Evolutionary conservation across 495 filamentous ascomycete species (phyloP).

Genomic region (Neurospora cerealis): DNA sequence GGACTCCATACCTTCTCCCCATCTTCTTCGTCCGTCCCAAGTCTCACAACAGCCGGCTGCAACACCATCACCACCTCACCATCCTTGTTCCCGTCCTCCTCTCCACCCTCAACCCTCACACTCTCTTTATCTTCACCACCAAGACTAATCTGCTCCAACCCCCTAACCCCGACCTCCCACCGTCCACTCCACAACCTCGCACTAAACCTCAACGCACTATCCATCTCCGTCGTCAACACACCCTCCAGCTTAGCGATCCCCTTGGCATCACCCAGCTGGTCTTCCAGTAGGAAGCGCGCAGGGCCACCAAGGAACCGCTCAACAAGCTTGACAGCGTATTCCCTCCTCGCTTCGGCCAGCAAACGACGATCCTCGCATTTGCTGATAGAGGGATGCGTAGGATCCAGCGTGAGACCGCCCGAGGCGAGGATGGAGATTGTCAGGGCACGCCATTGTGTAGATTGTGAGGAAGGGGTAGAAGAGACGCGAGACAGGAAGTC

Average conservation of each 20-base stretch:
- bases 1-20: too few species aligned
- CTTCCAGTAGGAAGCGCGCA: conserved; percentile 8
- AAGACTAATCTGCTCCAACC: neutral
- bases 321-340: conserved; percentile 6
- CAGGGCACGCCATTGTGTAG: conserved; percentile 4
- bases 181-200: conserved; percentile 6
- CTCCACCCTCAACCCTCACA: too few species aligned
- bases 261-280: conserved; percentile 5
- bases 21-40: too few species aligned
- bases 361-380: neutral
- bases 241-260: conserved; percentile 12
- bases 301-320: conserved; percentile 9
- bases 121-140: too few species aligned
- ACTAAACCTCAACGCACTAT: conserved; percentile 8
- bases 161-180: neutral
- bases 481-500: neutral
- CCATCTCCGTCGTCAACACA: conserved; percentile 5
- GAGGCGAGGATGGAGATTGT: conserved; percentile 8
- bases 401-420: conserved; percentile 5
- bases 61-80: too few species aligned
- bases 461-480: neutral
- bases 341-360: conserved; percentile 5
- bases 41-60: too few species aligned
- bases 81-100: too few species aligned
- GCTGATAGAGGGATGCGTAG: neutral